These are phyloP conservation scores for Suhomyces canberraensis DNA, from an alignment of 805 yeast species.

Conservation along the genomic window DNA sequence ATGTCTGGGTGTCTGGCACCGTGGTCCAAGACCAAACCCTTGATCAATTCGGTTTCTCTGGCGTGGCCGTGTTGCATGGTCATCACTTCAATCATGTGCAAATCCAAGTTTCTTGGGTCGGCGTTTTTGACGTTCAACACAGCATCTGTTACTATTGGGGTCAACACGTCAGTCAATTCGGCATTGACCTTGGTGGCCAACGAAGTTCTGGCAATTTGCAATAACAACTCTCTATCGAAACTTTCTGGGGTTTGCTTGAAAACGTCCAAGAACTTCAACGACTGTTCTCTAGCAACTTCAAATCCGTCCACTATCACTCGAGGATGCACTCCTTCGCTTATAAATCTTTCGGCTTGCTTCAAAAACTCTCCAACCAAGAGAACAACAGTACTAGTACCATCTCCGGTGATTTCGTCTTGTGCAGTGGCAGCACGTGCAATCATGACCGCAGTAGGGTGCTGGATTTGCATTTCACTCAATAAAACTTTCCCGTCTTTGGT, in stretches of 20 bases:
- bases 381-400: constrained; percentile 96
- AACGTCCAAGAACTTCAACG: constrained; percentile 64
- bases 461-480: constrained; percentile 92
- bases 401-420: constrained; percentile 99
- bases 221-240: constrained; percentile 80
- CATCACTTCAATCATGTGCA: constrained; percentile 98
- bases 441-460: constrained; percentile 49
- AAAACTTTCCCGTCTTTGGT: constrained; percentile 97
- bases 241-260: constrained; percentile 53
- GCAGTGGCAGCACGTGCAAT: constrained; percentile 95
- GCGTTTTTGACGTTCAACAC: constrained; percentile 69
- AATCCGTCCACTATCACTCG: constrained; percentile 93
- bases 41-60: constrained; percentile 75
- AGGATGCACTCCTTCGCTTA: constrained; percentile 94
- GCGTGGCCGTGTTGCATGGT: constrained; percentile 93
- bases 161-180: constrained; percentile 73
- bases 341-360: constrained; percentile 90
- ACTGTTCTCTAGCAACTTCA: constrained; percentile 78
- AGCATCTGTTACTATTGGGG: constrained; percentile 96
- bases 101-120: constrained; percentile 56
- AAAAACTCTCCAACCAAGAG: constrained; percentile 90
- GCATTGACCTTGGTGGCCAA: constrained; percentile 79
- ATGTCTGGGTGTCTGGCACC: constrained; percentile 99
- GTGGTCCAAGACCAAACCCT: constrained; percentile 92
- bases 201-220: constrained; percentile 90